These are phyloP conservation scores for Cladophialophora chaetospira DNA, from an alignment of 2,329 filamentous ascomycete species.

Conservation along the genomic window DNA sequence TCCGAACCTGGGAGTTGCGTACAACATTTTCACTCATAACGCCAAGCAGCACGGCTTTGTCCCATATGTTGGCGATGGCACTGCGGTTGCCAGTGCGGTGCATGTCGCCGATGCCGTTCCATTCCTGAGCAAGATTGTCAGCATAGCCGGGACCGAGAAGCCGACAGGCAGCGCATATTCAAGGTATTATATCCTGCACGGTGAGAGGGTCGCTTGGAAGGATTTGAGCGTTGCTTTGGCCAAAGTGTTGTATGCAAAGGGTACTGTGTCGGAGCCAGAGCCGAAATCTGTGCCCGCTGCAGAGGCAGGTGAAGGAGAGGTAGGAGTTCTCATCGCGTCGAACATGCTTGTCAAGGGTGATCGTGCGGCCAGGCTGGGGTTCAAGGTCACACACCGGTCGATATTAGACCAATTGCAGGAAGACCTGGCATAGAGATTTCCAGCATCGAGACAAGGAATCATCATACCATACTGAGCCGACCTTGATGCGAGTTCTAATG, in stretches of 20 bases:
- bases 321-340: conserved; percentile 7
- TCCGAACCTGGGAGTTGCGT: conserved; percentile 14
- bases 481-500: too few relatives aligned
- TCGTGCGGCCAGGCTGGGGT: conserved; percentile 19
- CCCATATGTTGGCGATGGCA: conserved; percentile 24
- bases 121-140: conserved; percentile 23
- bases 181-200: conserved; percentile 24
- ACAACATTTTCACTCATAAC: conserved; percentile 13
- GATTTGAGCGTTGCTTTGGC: conserved; percentile 16
- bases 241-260: conserved; percentile 18
- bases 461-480: too few relatives aligned
- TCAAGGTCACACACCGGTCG: conserved; percentile 18
- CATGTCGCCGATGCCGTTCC: conserved; percentile 20
- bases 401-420: conserved; percentile 12
- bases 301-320: conserved; percentile 15
- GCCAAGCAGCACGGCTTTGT: conserved; percentile 14
- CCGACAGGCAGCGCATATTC: conserved; percentile 19
- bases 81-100: conserved; percentile 16
- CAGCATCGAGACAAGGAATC: too few relatives aligned
- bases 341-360: conserved; percentile 25
- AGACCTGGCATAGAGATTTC: conserved; percentile 19
- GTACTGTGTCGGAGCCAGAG: conserved; percentile 11
- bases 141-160: conserved; percentile 19
- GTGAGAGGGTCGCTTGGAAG: conserved; percentile 22
- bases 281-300: conserved; percentile 16